Evolutionary conservation across 1,139 yeast genomes (phyloP).

Genomic region (Yamadazyma sp.): DNA sequence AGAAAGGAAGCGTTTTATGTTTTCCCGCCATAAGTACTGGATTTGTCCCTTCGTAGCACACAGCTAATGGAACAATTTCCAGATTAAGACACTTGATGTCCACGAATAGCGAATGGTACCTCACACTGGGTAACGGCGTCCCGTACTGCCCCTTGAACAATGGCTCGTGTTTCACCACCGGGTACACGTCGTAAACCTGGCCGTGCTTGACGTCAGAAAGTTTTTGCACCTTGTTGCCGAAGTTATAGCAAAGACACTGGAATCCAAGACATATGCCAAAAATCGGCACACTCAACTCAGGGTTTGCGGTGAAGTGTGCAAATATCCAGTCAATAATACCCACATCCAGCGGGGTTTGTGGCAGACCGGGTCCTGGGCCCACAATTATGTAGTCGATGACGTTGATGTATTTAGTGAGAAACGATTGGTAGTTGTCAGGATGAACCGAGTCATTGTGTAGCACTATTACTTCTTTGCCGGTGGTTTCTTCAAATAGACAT

Average conservation of each 20-base stretch:
- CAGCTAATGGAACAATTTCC: conserved; percentile 56
- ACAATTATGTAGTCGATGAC: conserved; percentile 76
- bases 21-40: conserved; percentile 48
- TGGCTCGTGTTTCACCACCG: conserved; percentile 19
- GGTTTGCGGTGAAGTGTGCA: conserved; percentile 22
- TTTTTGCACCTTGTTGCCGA: conserved; percentile 57
- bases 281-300: conserved; percentile 52
- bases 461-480: conserved; percentile 58
- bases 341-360: conserved; percentile 59
- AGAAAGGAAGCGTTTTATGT: conserved; percentile 65
- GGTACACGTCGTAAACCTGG: conserved; percentile 61
- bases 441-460: conserved; percentile 72
- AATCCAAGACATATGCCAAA: conserved; percentile 94
- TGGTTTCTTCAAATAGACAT: conserved; percentile 55
- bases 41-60: conserved; percentile 36
- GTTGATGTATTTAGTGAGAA: conserved; percentile 37
- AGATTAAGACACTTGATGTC: conserved; percentile 20
- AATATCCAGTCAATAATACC: conserved; percentile 70
- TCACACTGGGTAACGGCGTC: conserved; percentile 50
- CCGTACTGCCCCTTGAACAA: conserved; percentile 47
- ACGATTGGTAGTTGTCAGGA: conserved; percentile 30
- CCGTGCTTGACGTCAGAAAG: conserved; percentile 77
- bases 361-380: conserved; percentile 99
- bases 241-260: conserved; percentile 73
- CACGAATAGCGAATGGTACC: conserved; percentile 87